These are phyloP conservation scores for Astragalus glycyphyllos DNA, from an alignment of 306 rosid species.

Conservation along the genomic window DNA sequence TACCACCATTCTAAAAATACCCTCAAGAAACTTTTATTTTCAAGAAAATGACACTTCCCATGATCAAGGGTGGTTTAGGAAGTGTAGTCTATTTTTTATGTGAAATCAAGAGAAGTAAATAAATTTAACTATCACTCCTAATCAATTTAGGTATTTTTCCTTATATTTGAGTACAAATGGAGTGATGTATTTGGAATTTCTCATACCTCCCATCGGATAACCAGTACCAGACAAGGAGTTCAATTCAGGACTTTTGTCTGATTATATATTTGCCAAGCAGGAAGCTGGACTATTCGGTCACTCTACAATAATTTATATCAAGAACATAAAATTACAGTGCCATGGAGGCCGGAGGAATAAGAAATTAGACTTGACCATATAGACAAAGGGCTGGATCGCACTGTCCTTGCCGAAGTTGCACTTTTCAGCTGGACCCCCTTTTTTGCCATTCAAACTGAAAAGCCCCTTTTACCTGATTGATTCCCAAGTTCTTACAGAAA, in stretches of 20 bases:
- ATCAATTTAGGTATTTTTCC: no score
- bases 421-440: conserved; percentile 29
- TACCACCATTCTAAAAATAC: no score
- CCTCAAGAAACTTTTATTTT: no score
- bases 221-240: not conserved
- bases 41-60: no score
- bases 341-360: not conserved
- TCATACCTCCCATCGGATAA: conserved; percentile 4
- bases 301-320: conserved; percentile 32
- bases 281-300: conserved; percentile 34
- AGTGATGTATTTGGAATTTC: not conserved
- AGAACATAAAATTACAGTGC: conserved; percentile 38
- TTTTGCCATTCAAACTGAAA: conserved; percentile 18
- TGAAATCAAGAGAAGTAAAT: no score
- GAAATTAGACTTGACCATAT: conserved; percentile 38
- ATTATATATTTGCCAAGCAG: conserved; percentile 32
- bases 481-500: conserved; percentile 21
- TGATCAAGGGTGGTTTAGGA: no score
- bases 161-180: no score
- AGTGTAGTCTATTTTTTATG: no score
- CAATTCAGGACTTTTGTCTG: not conserved
- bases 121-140: no score
- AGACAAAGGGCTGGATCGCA: conserved; percentile 35
- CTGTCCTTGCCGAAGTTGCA: conserved; percentile 21
- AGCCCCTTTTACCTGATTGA: conserved; percentile 14